phyloP scores from a whole-genome alignment of 768 basidiomycete genomes.

The Suillus subluteus region DNA sequence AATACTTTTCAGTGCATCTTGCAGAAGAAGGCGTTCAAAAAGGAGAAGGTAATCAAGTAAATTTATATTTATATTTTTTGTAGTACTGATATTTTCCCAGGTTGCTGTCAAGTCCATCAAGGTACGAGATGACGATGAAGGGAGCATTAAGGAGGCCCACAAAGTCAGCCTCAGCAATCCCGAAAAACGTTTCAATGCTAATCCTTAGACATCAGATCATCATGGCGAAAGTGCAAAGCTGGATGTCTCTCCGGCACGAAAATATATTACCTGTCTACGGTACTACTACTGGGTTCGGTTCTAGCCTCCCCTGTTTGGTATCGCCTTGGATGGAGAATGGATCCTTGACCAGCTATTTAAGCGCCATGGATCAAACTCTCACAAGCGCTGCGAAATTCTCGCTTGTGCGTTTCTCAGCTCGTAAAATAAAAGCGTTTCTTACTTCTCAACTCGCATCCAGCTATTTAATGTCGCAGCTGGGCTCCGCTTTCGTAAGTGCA shows the following conservation, averaged over 20 bases:
- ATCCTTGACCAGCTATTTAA: conserved; percentile 20
- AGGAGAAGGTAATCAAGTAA: not conserved
- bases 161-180: not conserved
- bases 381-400: conserved; percentile 16
- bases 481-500: conserved; percentile 14
- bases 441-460: not conserved
- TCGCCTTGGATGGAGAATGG: conserved; percentile 27
- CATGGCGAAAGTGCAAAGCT: conserved; percentile 21
- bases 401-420: conserved; percentile 20
- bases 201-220: not conserved
- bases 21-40: not conserved
- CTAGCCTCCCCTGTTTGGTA: conserved; percentile 24
- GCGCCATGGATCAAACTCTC: conserved; percentile 7
- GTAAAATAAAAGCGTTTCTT: not conserved
- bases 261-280: conserved; percentile 27
- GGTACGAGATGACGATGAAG: conserved; percentile 1
- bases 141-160: not conserved
- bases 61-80: not conserved
- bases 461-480: conserved; percentile 9
- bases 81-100: not conserved
- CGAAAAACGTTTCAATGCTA: not conserved
- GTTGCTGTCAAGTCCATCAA: conserved; percentile 6
- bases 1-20: conserved; percentile 1
- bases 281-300: conserved; percentile 25
- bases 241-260: conserved; percentile 22